These are phyloP conservation scores for Desmodesmus armatus DNA, from an alignment of 139 green algal genomes.

Conservation along the genomic window DNA sequence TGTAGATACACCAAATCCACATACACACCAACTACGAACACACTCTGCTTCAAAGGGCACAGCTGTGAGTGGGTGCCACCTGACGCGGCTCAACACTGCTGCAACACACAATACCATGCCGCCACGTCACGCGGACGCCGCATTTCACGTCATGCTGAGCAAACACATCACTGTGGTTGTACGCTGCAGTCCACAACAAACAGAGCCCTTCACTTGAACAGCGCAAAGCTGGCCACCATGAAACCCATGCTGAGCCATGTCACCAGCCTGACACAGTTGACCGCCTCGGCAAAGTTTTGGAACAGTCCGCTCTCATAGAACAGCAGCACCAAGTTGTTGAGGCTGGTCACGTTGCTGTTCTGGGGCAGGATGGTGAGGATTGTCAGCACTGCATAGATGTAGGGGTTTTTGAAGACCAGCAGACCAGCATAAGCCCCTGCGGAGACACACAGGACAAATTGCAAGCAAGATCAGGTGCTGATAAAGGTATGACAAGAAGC, in stretches of 20 bases:
- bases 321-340: constrained; percentile 72
- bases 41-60: too few species aligned
- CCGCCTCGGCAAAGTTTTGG: constrained; percentile 72
- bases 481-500: background rate
- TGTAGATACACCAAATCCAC: too few species aligned
- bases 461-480: background rate
- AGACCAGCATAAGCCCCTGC: constrained; percentile 49
- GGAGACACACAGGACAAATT: too few species aligned
- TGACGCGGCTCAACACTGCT: too few species aligned
- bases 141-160: too few species aligned
- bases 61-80: too few species aligned
- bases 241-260: constrained; percentile 70
- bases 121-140: too few species aligned
- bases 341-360: constrained; percentile 69
- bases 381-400: constrained; percentile 69
- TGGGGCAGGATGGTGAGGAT: constrained; percentile 69
- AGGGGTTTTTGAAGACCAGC: constrained; percentile 67
- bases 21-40: too few species aligned
- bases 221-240: constrained; percentile 51
- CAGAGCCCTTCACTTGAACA: constrained; percentile 37
- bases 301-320: constrained; percentile 74
- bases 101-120: too few species aligned
- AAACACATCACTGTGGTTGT: too few species aligned
- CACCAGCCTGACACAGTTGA: constrained; percentile 71
- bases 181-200: too few species aligned